phyloP scores from a whole-genome alignment of 331 rosid species.

The Quercus tomentella region DNA sequence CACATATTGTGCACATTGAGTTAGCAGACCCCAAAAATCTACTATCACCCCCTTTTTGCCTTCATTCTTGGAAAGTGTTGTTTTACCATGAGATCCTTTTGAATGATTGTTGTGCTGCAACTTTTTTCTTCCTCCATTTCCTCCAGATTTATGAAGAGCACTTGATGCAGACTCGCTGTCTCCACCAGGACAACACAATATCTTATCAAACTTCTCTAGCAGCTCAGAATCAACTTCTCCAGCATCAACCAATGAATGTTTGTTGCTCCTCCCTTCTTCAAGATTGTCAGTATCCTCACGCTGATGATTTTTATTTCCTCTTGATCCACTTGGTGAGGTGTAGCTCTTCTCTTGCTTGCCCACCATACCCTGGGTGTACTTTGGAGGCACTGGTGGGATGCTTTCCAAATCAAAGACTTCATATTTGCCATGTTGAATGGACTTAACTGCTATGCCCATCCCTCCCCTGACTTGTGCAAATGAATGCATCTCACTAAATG shows the following conservation, averaged over 20 bases:
- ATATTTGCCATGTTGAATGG: no score
- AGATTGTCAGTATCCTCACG: conserved; percentile 23
- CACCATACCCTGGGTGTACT: no score
- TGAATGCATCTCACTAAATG: no score
- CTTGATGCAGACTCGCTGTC: conserved; percentile 8
- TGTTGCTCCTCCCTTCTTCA: conserved; percentile 30
- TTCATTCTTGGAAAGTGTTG: conserved; percentile 38
- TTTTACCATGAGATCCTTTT: conserved; percentile 37
- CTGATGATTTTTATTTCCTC: conserved; percentile 17
- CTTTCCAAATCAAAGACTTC: no score
- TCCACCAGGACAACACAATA: conserved; percentile 44
- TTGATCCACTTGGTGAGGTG: conserved; percentile 1
- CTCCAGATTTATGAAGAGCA: conserved; percentile 14
- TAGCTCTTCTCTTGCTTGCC: neutral
- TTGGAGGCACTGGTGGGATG: no score
- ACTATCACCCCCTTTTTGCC: conserved; percentile 32
- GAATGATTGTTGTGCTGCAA: conserved; percentile 6
- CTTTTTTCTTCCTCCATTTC: conserved; percentile 10
- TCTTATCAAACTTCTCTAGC: conserved; percentile 58
- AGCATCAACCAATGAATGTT: conserved; percentile 25
- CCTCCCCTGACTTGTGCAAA: no score
- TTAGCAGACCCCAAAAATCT: conserved; percentile 70
- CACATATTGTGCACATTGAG: conserved; percentile 76
- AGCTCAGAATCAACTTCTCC: conserved; percentile 26
- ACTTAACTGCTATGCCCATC: no score